Conservation (phyloP, 805 yeast genomes). For the Nakazawaea siamensis region DNA sequence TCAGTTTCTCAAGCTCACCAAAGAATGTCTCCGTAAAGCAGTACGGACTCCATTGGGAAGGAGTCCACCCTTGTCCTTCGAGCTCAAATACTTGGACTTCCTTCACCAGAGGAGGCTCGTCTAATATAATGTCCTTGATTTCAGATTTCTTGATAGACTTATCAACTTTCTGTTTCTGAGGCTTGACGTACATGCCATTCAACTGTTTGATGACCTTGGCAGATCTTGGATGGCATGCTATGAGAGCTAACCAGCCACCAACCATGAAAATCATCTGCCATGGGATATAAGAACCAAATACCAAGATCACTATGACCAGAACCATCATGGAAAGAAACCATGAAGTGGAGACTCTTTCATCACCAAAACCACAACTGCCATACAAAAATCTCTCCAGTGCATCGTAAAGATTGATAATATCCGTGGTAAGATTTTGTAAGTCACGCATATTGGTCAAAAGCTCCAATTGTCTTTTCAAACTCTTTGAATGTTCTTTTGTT, state of each 20-base stretch:
- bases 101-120: slow-evolving; percentile 52
- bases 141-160: slow-evolving; percentile 27
- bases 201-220: slow-evolving; percentile 20
- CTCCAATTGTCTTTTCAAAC: slow-evolving; percentile 22
- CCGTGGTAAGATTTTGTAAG: slow-evolving; percentile 56
- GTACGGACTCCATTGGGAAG: slow-evolving; percentile 54
- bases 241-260: slow-evolving; percentile 47
- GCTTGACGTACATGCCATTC: slow-evolving; percentile 10
- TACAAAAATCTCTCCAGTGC: slow-evolving; percentile 44
- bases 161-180: slow-evolving; percentile 19
- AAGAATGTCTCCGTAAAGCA: slow-evolving; percentile 49
- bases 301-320: slow-evolving; percentile 30
- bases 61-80: slow-evolving; percentile 54
- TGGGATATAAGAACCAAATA: slow-evolving; percentile 47
- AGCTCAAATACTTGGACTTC: slow-evolving; percentile 75
- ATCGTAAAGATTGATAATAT: slow-evolving; percentile 41
- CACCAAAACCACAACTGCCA: slow-evolving; percentile 62
- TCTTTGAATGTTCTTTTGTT: slow-evolving; percentile 3
- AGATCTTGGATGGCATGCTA: slow-evolving; percentile 52
- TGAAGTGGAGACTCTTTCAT: slow-evolving; percentile 59
- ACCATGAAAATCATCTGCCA: slow-evolving; percentile 53
- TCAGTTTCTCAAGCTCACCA: slow-evolving; percentile 34
- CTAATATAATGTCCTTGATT: slow-evolving; percentile 52
- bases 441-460: slow-evolving; percentile 61
- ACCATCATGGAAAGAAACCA: slow-evolving; percentile 35